Percentiles rank a stretch among this genome's conserved stretches.
Evolutionary conservation across 768 basidiomycete genomes (phyloP).

Genomic region (Lactarius sp.): DNA sequence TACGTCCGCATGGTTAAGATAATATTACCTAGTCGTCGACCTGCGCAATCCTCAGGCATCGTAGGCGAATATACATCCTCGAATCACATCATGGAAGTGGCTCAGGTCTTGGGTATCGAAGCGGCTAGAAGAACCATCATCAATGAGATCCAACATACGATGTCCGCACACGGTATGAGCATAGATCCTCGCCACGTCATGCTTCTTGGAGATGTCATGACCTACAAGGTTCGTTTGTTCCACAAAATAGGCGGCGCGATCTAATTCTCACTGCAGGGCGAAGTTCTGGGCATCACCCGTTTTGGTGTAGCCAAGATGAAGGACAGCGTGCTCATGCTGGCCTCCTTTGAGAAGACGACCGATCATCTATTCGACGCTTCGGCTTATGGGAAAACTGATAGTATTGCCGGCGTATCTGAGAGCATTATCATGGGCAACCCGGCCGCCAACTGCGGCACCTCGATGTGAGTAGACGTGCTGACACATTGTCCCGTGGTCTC

Average conservation of each 20-base stretch:
- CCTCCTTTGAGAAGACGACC: conserved; percentile 98
- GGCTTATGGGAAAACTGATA: conserved; percentile 92
- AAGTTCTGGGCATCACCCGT: conserved; percentile 95
- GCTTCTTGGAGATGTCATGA: conserved; percentile 98
- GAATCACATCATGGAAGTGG: conserved; percentile 96
- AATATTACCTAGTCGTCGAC: background rate
- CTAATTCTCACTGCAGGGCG: conserved; percentile 53
- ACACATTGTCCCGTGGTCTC: background rate
- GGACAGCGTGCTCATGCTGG: conserved; percentile 97
- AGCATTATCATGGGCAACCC: conserved; percentile 99
- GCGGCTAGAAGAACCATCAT: conserved; percentile 92
- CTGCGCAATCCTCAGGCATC: conserved; percentile 53
- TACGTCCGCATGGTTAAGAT: conserved; percentile 31
- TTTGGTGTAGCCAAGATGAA: conserved; percentile 99
- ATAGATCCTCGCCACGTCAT: conserved; percentile 99
- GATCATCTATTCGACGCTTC: conserved; percentile 98
- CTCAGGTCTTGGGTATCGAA: conserved; percentile 95
- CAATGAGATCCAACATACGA: conserved; percentile 95
- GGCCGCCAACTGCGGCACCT: conserved; percentile 90
- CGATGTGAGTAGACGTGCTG: conserved; percentile 55
- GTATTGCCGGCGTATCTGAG: conserved; percentile 94
- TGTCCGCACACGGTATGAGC: conserved; percentile 96
- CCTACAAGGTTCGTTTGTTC: conserved; percentile 70
- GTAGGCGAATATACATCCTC: conserved; percentile 89
- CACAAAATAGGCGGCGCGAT: background rate